Base-by-base conservation (phyloP, 2,329 filamentous ascomycete genomes). In the Aspergillus ustus region DNA sequence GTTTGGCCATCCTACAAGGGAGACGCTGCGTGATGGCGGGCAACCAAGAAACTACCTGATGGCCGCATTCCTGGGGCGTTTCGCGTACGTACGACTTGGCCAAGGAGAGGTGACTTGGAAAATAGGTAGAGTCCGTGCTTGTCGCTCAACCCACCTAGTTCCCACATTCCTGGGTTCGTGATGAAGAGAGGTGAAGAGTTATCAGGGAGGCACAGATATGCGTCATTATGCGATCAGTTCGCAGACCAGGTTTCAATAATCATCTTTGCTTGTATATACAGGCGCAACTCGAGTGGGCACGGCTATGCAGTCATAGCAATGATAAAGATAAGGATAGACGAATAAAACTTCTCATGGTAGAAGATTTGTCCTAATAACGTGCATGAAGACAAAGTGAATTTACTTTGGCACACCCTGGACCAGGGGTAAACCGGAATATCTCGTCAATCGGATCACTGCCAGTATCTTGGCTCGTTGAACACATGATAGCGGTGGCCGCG, bases 401-500 rank as follows among this genome's bases (percentile, higher is more conserved):
- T 37, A 37, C 15, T 13, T 40, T 15, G 4, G 11, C 5, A 40
- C 4, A 40, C 34, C 43, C 19, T 29, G n/a, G 31, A 17, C 8
- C 40, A 43, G 11, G 20, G 19, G n/a, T 25, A 25, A 25, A 25
- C 4, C 25, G 13, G 28, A 25, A 40, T 19, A 29, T 31, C n/a
- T 31, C 54, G 25, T 29, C 50, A 51, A 49, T 31, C 40, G 22
- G 43, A 52, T 71, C 73, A 81, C 61, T 77, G 72, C 74, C 78
- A 83, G 66, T 95, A 97, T 74, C 91, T 85, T 53, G 93, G 93
- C 80, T 96, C 92, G 69, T 97, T 85, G 78, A 99, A 98, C 31
- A 98, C 95, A 77, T 99, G 95, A 78, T 98, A 99, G 63, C 84
- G 81, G 78, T 99, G 95, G 4, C 92, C 95, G 62, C 95, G 84